Evolutionary conservation across 2,329 filamentous ascomycete species (phyloP).

Genomic region (Xylaria polymorpha): DNA sequence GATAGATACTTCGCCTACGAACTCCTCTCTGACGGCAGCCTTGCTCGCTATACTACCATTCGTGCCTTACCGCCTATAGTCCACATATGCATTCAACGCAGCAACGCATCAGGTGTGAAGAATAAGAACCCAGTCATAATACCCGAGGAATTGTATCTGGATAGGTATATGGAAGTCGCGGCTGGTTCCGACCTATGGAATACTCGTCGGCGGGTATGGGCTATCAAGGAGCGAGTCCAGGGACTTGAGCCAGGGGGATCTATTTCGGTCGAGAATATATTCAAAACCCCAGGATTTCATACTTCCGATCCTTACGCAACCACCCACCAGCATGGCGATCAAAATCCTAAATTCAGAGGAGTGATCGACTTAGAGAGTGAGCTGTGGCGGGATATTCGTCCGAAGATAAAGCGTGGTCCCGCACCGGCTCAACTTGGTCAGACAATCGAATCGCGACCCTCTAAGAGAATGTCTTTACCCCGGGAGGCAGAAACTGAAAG

Average conservation of each 20-base stretch:
- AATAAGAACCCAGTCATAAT: constrained; percentile 82
- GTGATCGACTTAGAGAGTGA: constrained; percentile 27
- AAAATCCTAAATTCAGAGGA: background rate
- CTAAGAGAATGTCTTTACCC: constrained; percentile 34
- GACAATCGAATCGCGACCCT: constrained; percentile 10
- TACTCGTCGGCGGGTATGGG: constrained; percentile 78
- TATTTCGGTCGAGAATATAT: constrained; percentile 14
- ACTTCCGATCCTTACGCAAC: constrained; percentile 16
- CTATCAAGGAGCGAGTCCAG: constrained; percentile 73
- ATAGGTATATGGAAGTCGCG: constrained; percentile 83
- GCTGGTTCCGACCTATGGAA: constrained; percentile 70
- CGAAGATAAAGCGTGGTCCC: constrained; percentile 34
- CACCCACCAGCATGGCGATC: background rate
- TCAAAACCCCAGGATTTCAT: constrained; percentile 11
- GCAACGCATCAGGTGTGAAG: constrained; percentile 78
- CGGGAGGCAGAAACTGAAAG: background rate
- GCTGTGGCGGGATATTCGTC: constrained; percentile 36
- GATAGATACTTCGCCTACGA: constrained; percentile 88
- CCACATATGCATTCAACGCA: constrained; percentile 89
- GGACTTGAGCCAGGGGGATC: constrained; percentile 43
- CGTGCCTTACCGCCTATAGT: constrained; percentile 83
- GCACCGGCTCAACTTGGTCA: constrained; percentile 18
- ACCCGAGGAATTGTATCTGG: constrained; percentile 84
- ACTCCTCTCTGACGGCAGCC: constrained; percentile 73
- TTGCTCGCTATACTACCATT: constrained; percentile 75